Percentiles rank a stretch among this genome's conserved stretches.
Evolutionary conservation across 2,329 filamentous ascomycete species (phyloP).

Genomic region (Cladosporium sp.): DNA sequence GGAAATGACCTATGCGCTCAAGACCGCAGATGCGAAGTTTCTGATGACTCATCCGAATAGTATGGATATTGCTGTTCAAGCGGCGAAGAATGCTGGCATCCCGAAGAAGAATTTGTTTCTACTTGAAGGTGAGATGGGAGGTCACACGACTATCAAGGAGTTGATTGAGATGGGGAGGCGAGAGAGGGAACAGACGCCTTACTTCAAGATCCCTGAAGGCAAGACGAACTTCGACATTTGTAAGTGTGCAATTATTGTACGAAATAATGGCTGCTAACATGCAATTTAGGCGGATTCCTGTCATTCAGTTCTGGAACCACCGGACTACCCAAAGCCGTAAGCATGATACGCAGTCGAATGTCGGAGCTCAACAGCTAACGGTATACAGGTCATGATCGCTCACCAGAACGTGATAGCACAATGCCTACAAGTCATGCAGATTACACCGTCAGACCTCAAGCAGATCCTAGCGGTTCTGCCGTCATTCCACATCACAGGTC

Average conservation of each 20-base stretch:
- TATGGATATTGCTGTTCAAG: constrained; percentile 52
- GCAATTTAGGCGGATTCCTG: constrained; percentile 38
- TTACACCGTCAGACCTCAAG: constrained; percentile 48
- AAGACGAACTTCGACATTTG: constrained; percentile 56
- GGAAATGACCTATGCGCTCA: constrained; percentile 63
- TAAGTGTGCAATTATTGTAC: constrained; percentile 1
- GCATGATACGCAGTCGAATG: not conserved
- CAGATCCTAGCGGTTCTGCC: constrained; percentile 56
- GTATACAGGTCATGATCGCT: constrained; percentile 46
- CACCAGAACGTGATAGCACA: constrained; percentile 57
- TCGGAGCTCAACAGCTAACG: not conserved
- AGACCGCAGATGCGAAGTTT: constrained; percentile 54
- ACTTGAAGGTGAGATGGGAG: constrained; percentile 51
- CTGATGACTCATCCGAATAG: constrained; percentile 54
- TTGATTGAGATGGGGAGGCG: constrained; percentile 41
- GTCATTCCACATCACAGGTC: constrained; percentile 60
- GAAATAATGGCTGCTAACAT: not conserved
- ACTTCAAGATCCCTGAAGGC: constrained; percentile 48
- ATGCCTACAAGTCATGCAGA: constrained; percentile 55
- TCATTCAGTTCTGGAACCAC: constrained; percentile 50
- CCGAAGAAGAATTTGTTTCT: constrained; percentile 51
- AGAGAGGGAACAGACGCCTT: constrained; percentile 41
- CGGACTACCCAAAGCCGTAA: constrained; percentile 46
- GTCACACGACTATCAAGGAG: constrained; percentile 47
- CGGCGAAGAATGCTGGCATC: constrained; percentile 53